phyloP scores from a whole-genome alignment of 768 basidiomycete genomes.

The Lactifluus volemus region DNA sequence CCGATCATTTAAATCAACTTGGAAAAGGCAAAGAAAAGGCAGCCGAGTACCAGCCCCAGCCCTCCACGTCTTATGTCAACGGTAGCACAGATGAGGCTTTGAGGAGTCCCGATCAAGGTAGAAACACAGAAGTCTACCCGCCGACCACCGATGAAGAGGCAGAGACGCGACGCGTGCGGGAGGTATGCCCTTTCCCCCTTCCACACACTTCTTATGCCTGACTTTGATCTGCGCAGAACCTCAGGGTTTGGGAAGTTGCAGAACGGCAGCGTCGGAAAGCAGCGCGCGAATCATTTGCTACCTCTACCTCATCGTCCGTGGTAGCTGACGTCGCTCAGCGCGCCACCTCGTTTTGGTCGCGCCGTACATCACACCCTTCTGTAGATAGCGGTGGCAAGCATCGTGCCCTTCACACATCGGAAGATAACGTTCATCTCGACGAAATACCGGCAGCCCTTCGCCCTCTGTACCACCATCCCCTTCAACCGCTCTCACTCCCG shows the following conservation, averaged over 20 bases:
- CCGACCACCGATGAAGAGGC: constrained; percentile 56
- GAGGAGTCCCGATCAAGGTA: neutral
- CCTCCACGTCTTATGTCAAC: neutral
- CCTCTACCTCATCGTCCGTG: constrained; percentile 34
- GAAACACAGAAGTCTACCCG: constrained; percentile 40
- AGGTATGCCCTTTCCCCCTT: constrained; percentile 38
- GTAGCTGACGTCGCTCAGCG: constrained; percentile 49
- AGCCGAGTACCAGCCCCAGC: neutral
- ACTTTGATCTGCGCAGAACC: constrained; percentile 40
- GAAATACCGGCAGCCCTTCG: constrained; percentile 34
- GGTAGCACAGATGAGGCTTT: constrained; percentile 4
- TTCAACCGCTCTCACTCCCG: constrained; percentile 22
- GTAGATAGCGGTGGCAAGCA: constrained; percentile 35
- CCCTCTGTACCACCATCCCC: constrained; percentile 33
- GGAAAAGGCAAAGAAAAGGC: constrained; percentile 15
- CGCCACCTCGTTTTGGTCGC: constrained; percentile 50
- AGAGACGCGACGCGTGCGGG: constrained; percentile 62
- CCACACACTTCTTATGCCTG: neutral
- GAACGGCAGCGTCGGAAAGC: constrained; percentile 70
- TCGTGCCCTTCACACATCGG: constrained; percentile 39
- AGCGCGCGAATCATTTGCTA: constrained; percentile 44
- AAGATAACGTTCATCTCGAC: constrained; percentile 48
- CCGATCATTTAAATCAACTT: neutral
- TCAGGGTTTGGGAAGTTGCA: constrained; percentile 68
- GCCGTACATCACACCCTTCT: constrained; percentile 28